These are phyloP conservation scores for Fusarium sp. DNA, from an alignment of 2,329 filamentous ascomycete genomes.

Conservation along the genomic window DNA sequence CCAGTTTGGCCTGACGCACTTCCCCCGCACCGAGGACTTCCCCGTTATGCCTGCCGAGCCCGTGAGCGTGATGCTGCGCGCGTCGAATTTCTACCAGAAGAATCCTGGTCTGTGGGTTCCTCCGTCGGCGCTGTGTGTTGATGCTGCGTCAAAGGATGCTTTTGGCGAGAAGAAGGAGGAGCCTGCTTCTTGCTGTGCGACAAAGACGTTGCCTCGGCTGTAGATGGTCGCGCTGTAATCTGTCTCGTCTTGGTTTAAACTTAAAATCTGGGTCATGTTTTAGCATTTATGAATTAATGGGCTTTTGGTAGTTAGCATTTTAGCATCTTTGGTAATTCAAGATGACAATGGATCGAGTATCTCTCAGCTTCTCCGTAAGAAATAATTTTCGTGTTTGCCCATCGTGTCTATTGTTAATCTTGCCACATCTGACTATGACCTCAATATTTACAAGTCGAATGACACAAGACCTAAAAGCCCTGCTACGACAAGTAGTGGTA, in stretches of 20 bases:
- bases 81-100: conserved; percentile 83
- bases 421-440: neutral
- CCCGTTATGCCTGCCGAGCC: conserved; percentile 92
- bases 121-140: conserved; percentile 58
- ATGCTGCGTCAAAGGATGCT: conserved; percentile 40
- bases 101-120: conserved; percentile 87
- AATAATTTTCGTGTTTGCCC: neutral
- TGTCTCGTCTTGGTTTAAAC: conserved; percentile 3
- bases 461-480: conserved; percentile 3
- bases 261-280: neutral
- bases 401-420: no score
- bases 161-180: conserved; percentile 39
- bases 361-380: neutral
- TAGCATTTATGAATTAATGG: conserved; percentile 18
- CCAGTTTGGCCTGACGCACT: conserved; percentile 91
- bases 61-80: conserved; percentile 82
- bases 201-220: conserved; percentile 30
- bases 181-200: conserved; percentile 41
- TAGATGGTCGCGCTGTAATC: conserved; percentile 6
- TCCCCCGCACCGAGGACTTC: conserved; percentile 91
- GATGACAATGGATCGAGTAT: neutral
- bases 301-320: conserved; percentile 21
- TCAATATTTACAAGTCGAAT: neutral
- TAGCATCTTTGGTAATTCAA: conserved; percentile 16
- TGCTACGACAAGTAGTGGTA: neutral